phyloP scores from a whole-genome alignment of 2,329 filamentous ascomycete species.

The Penicillium janthinellum region DNA sequence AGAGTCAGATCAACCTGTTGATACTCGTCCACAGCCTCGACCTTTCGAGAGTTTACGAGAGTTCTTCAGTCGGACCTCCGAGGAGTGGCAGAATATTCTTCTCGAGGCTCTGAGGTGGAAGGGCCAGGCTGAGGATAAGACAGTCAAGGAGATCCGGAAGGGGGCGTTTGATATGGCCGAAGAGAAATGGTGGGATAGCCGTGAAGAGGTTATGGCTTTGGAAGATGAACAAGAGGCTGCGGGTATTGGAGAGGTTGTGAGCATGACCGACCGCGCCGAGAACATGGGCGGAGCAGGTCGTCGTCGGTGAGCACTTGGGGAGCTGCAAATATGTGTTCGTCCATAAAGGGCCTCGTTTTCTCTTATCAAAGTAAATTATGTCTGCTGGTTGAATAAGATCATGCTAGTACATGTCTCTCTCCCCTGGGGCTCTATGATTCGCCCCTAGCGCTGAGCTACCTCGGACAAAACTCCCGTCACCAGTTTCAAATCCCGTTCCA shows the following conservation, averaged over 20 bases:
- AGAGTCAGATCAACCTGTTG: constrained; percentile 51
- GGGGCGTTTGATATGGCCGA: constrained; percentile 88
- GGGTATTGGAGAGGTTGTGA: constrained; percentile 92
- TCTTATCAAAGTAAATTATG: background rate
- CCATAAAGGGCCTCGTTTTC: background rate
- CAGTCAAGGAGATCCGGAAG: constrained; percentile 89
- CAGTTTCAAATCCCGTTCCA: constrained; percentile 66
- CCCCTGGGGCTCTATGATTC: background rate
- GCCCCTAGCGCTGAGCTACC: constrained; percentile 39
- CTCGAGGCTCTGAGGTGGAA: constrained; percentile 73
- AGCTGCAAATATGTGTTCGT: background rate
- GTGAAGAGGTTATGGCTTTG: constrained; percentile 86
- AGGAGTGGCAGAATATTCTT: constrained; percentile 86
- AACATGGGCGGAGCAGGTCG: constrained; percentile 51
- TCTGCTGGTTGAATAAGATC: background rate
- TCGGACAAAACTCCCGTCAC: constrained; percentile 63
- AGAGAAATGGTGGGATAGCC: constrained; percentile 97
- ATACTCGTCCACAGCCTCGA: constrained; percentile 71
- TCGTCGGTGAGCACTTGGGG: constrained; percentile 41
- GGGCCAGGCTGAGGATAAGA: constrained; percentile 57
- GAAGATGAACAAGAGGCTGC: constrained; percentile 97
- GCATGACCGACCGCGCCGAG: constrained; percentile 70
- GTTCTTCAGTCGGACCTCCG: constrained; percentile 85
- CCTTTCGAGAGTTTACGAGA: constrained; percentile 90
- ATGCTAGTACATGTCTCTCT: background rate